These are phyloP conservation scores for Vigna mungo DNA, from an alignment of 306 rosid species.

Conservation along the genomic window DNA sequence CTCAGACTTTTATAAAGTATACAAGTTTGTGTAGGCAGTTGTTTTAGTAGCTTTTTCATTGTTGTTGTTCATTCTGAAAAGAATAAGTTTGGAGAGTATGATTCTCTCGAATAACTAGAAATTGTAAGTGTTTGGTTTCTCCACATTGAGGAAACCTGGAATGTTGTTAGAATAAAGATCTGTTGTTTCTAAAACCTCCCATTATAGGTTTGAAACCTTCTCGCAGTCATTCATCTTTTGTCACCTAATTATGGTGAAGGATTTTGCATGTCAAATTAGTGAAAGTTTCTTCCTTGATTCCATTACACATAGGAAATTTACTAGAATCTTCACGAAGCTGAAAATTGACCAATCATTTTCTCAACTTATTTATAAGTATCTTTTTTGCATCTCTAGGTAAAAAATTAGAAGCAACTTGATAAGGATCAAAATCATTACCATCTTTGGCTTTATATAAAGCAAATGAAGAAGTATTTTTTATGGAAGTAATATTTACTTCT, in stretches of 20 bases:
- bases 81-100: too few species aligned
- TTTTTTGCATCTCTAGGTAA: conserved; percentile 49
- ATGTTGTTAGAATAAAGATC: too few species aligned
- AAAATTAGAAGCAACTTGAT: conserved; percentile 55
- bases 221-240: conserved; percentile 47
- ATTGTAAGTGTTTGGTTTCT: too few species aligned
- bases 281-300: conserved; percentile 46
- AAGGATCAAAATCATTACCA: conserved; percentile 52
- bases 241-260: conserved; percentile 53
- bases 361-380: neutral
- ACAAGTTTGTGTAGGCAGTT: too few species aligned
- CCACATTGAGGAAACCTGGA: too few species aligned
- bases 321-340: conserved; percentile 19
- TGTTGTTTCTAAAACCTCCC: too few species aligned
- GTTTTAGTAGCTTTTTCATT: too few species aligned
- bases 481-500: conserved; percentile 56
- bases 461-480: conserved; percentile 62
- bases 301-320: conserved; percentile 49
- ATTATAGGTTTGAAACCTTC: too few species aligned
- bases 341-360: too few species aligned
- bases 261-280: conserved; percentile 73
- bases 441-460: conserved; percentile 64
- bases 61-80: too few species aligned
- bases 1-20: too few species aligned
- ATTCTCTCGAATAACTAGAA: too few species aligned